These are phyloP conservation scores for Aureobasidium lini DNA, from an alignment of 2,329 filamentous ascomycete genomes.

Conservation along the genomic window DNA sequence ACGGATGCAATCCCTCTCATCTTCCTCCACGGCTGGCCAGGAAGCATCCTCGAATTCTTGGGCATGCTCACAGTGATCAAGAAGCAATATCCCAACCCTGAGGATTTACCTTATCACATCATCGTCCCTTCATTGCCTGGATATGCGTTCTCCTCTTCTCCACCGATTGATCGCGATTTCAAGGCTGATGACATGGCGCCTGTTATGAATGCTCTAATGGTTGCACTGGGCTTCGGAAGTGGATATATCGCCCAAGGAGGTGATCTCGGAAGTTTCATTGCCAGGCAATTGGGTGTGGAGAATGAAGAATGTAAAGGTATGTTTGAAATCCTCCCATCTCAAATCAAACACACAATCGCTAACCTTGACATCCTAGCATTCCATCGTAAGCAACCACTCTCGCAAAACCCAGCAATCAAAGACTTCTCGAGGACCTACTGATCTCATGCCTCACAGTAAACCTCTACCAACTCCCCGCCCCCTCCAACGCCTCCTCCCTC, in stretches of 20 bases:
- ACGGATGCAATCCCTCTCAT: constrained; percentile 44
- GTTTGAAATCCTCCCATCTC: constrained; percentile 10
- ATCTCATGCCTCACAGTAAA: neutral
- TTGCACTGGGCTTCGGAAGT: constrained; percentile 43
- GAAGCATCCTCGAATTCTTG: constrained; percentile 48
- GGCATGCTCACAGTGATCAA: constrained; percentile 41
- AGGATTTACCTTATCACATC: constrained; percentile 49
- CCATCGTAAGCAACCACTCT: too few species aligned
- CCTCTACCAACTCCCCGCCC: constrained; percentile 17
- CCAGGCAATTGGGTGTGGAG: constrained; percentile 35
- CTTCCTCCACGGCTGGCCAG: constrained; percentile 51
- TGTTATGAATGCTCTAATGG: constrained; percentile 46
- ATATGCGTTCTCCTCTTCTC: constrained; percentile 44
- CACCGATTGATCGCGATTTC: constrained; percentile 41
- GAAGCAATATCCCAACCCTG: constrained; percentile 39
- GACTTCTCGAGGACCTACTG: too few species aligned
- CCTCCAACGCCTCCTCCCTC: constrained; percentile 20
- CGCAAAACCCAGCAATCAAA: too few species aligned
- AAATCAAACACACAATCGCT: too few species aligned
- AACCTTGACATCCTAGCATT: neutral
- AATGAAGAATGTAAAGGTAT: constrained; percentile 43
- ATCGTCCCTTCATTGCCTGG: constrained; percentile 50
- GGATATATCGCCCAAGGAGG: constrained; percentile 52
- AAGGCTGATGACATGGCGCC: constrained; percentile 32
- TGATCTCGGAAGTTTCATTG: constrained; percentile 45